Evolutionary conservation across 2,329 filamentous ascomycete genomes (phyloP), one percentile per base, ranked within the genome.

Genomic region (Neospermospora avenae): DNA sequence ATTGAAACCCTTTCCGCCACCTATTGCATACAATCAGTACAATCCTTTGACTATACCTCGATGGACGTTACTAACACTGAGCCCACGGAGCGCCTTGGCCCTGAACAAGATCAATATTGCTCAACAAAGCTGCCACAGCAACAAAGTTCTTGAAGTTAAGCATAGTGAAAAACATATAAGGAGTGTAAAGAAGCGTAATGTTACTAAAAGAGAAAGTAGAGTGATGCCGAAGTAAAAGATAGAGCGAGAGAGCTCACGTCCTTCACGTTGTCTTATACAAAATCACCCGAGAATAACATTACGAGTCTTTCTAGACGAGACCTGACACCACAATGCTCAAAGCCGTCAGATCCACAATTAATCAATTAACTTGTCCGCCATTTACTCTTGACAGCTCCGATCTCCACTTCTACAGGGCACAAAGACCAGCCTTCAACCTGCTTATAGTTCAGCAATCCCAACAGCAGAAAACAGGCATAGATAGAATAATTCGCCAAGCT

Each of bases 1-100:
- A 49, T 55, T 66, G 69, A 67, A 73, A 16, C 60, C 60, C 16
- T 61, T 61, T 13, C 72, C 71, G 58, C 70, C 70, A 57, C 71
- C 70, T 73, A 24, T 37, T 25, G 25, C 13, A 10, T 3, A 60
- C 5, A 10, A 39, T 60, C 39, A 61, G 48, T 25, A 14, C n/a
- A 25, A 31, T 14, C 46, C n/a, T 13, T 16, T 11, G 2, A 8
- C 1, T 14, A 37, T n/a, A 4, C 16, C 10, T 24, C 16, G 14
- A 28, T 10, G 25, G 24, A 41, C 2, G 18, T 28, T 44, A 52
- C 61, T 44, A 51, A 69, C 64, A 69, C 57, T 69, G 67, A 37
- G 41, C 57, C 48, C 53, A 68, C 41, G 54, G 58, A 54, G 31
- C 61, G 45, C 58, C 52, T 34, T 68, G 66, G 5, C 59, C 66